Evolutionary conservation across 2,329 filamentous ascomycete species (phyloP).

Genomic region (Fusarium drepaniforme): DNA sequence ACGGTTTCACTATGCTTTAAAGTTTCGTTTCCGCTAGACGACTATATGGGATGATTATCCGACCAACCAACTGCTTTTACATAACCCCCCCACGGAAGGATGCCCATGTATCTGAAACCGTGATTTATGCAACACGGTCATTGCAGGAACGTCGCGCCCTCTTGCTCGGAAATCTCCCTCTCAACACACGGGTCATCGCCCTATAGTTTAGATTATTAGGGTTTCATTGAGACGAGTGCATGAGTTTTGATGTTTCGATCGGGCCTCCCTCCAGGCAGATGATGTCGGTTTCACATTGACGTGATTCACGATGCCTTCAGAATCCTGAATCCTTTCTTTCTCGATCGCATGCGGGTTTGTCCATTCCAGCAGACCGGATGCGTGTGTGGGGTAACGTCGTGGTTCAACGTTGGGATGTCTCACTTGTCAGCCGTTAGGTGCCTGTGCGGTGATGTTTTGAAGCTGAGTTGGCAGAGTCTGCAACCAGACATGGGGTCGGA

Average conservation of each 20-base stretch:
- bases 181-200: neutral
- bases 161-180: neutral
- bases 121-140: conserved; percentile 9
- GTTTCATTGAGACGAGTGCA: neutral
- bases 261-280: neutral
- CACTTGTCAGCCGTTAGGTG: neutral
- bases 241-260: neutral
- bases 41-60: conserved; percentile 8
- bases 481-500: neutral
- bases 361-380: neutral
- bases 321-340: neutral
- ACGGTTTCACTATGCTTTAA: conserved; percentile 11
- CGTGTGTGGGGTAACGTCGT: neutral
- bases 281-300: neutral
- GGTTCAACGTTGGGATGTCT: neutral
- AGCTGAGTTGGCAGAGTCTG: neutral
- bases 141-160: conserved; percentile 1
- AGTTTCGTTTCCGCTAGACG: neutral
- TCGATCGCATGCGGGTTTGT: neutral
- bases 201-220: neutral
- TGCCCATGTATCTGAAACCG: conserved; percentile 26
- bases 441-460: neutral
- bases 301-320: neutral
- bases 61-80: conserved; percentile 3
- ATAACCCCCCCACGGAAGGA: neutral